These are phyloP conservation scores for Amanita fuliginea DNA, from an alignment of 768 basidiomycete species.

Conservation along the genomic window DNA sequence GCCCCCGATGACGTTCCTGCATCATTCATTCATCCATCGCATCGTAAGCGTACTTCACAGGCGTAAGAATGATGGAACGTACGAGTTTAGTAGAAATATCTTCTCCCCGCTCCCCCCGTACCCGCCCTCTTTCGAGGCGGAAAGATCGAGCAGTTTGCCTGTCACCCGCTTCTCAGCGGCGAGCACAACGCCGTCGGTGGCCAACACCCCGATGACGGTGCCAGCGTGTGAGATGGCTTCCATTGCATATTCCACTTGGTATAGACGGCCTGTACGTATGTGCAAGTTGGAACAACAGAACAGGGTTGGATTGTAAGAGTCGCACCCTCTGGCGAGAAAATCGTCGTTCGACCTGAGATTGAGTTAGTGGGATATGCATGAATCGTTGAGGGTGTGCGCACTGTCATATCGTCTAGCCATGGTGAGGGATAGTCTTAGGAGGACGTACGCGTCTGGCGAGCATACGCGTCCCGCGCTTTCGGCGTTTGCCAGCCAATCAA, in stretches of 20 bases:
- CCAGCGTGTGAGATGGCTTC: slow-evolving; percentile 97
- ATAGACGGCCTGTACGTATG: slow-evolving; percentile 67
- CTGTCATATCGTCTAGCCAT: slow-evolving; percentile 87
- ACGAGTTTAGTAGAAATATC: slow-evolving; percentile 92
- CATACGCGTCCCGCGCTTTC: neutral
- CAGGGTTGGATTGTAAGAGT: slow-evolving; percentile 3
- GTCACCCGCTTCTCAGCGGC: slow-evolving; percentile 98
- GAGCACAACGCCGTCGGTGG: slow-evolving; percentile 83
- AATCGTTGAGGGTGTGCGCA: slow-evolving; percentile 27
- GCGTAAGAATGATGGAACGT: slow-evolving; percentile 19
- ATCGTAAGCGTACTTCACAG: slow-evolving; percentile 2
- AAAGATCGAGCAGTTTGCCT: slow-evolving; percentile 91
- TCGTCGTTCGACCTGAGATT: slow-evolving; percentile 83
- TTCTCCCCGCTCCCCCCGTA: slow-evolving; percentile 98
- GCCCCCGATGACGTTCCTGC: slow-evolving; percentile 88
- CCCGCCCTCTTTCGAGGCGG: slow-evolving; percentile 73
- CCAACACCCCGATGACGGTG: slow-evolving; percentile 86
- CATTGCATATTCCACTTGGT: slow-evolving; percentile 99
- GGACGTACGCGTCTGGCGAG: neutral
- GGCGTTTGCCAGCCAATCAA: neutral
- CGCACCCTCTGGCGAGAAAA: slow-evolving; percentile 96
- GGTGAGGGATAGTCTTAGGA: neutral
- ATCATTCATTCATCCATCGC: neutral
- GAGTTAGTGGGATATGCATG: slow-evolving; percentile 14
- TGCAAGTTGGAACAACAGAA: slow-evolving; percentile 6